Evolutionary conservation across 1,139 yeast species (phyloP).

Genomic region (Hemisphaericaspora subhashii): DNA sequence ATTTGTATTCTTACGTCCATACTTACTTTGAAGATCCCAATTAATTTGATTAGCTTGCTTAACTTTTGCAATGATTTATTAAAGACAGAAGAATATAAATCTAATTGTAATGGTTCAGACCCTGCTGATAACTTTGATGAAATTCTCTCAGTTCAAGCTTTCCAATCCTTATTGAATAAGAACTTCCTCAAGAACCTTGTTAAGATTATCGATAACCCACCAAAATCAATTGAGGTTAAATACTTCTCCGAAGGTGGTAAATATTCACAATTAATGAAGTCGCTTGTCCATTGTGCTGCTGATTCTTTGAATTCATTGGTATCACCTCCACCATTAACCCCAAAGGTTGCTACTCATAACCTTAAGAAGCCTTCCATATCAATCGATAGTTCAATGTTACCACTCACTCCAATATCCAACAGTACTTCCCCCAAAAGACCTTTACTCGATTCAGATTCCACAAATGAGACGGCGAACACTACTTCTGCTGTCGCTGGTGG

Average conservation of each 20-base stretch:
- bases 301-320: slow-evolving; percentile 17
- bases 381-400: slow-evolving; percentile 12
- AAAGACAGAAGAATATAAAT: slow-evolving; percentile 16
- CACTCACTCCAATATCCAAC: slow-evolving; percentile 30
- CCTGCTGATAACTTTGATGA: slow-evolving; percentile 11
- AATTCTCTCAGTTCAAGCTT: slow-evolving; percentile 21
- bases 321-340: slow-evolving; percentile 16
- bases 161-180: slow-evolving; percentile 19
- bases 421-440: slow-evolving; percentile 26
- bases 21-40: slow-evolving; percentile 29
- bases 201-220: slow-evolving; percentile 46
- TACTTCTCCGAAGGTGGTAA: slow-evolving; percentile 41
- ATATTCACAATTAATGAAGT: slow-evolving; percentile 38
- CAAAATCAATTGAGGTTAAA: slow-evolving; percentile 44
- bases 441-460: slow-evolving; percentile 2
- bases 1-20: slow-evolving; percentile 42
- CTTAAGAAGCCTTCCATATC: slow-evolving; percentile 2
- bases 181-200: slow-evolving; percentile 31
- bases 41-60: slow-evolving; percentile 23
- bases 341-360: slow-evolving; percentile 6
- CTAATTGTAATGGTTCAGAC: slow-evolving; percentile 9
- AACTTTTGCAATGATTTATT: slow-evolving; percentile 23
- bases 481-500: slow-evolving; percentile 1
- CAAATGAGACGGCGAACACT: neutral
- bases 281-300: slow-evolving; percentile 26